Percentiles rank a stretch among this genome's conserved stretches.
Evolutionary conservation across 495 filamentous ascomycete genomes (phyloP).

Genomic region (Hypoxylon fragiforme): DNA sequence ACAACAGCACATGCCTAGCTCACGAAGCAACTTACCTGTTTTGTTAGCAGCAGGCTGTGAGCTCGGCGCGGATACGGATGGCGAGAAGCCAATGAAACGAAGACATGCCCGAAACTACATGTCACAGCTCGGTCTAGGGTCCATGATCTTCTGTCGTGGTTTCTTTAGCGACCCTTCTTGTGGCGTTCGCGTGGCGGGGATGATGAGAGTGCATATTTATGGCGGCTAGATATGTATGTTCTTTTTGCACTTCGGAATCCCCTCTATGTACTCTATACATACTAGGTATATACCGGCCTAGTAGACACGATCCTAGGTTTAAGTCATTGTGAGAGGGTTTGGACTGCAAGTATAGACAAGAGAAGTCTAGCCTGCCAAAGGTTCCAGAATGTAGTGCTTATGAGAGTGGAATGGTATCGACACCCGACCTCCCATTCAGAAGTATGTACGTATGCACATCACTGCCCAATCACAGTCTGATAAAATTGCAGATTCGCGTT

Average conservation of each 20-base stretch:
- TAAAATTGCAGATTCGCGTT: not conserved
- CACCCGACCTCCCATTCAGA: slow-evolving; percentile 1
- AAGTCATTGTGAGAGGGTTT: no score
- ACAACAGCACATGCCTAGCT: not conserved
- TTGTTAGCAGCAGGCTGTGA: not conserved
- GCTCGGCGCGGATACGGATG: not conserved
- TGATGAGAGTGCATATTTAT: not conserved
- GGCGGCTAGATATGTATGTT: slow-evolving; percentile 3
- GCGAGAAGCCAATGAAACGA: not conserved
- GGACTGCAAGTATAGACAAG: not conserved
- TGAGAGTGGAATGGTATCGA: not conserved
- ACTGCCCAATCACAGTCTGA: not conserved
- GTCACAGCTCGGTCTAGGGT: not conserved
- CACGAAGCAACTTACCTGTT: not conserved
- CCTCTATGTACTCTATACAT: no score
- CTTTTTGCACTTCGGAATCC: not conserved
- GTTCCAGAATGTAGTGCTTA: not conserved
- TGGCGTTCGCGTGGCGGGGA: slow-evolving; percentile 21
- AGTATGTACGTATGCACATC: not conserved
- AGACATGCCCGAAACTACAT: not conserved
- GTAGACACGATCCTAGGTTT: not conserved
- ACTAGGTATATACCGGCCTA: no score
- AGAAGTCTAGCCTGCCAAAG: not conserved
- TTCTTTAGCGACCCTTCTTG: slow-evolving; percentile 12
- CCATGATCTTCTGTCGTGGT: not conserved